phyloP scores from a whole-genome alignment of 108 stramenopile genomes.

The Nitzschia palea region DNA sequence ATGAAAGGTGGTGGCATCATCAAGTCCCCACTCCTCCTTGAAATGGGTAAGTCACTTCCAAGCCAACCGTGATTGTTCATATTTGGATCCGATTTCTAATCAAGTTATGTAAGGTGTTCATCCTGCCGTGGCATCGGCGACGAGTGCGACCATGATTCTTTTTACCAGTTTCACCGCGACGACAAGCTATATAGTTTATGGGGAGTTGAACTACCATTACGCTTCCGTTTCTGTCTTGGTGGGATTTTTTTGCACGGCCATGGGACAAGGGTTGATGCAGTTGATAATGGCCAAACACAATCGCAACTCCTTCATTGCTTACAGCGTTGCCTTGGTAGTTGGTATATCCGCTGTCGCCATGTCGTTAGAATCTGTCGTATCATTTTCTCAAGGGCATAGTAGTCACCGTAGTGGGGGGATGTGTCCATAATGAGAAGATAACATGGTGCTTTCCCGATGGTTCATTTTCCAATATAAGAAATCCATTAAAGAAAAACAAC shows the following conservation, averaged over 20 bases:
- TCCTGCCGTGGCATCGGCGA: constrained; percentile 75
- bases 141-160: constrained; percentile 78
- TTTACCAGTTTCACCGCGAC: constrained; percentile 84
- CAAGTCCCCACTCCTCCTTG: too few relatives aligned
- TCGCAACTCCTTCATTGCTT: constrained; percentile 77
- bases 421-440: too few relatives aligned
- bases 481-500: too few relatives aligned
- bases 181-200: constrained; percentile 72
- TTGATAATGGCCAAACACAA: constrained; percentile 60
- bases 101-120: constrained; percentile 25
- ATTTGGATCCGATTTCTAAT: constrained; percentile 66
- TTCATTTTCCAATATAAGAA: too few relatives aligned
- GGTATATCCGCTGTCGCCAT: constrained; percentile 51
- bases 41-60: too few relatives aligned
- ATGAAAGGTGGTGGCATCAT: too few relatives aligned
- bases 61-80: too few relatives aligned
- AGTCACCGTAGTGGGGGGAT: too few relatives aligned
- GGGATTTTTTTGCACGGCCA: constrained; percentile 61
- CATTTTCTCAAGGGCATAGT: not conserved
- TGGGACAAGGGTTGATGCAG: constrained; percentile 67
- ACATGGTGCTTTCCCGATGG: too few relatives aligned
- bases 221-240: constrained; percentile 54
- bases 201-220: constrained; percentile 62
- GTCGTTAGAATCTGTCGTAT: not conserved
- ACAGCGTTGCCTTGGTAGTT: constrained; percentile 79